Evolutionary conservation across 768 basidiomycete species (phyloP), one percentile per base, ranked within the genome.

Genomic region (Tricholoma sp.): DNA sequence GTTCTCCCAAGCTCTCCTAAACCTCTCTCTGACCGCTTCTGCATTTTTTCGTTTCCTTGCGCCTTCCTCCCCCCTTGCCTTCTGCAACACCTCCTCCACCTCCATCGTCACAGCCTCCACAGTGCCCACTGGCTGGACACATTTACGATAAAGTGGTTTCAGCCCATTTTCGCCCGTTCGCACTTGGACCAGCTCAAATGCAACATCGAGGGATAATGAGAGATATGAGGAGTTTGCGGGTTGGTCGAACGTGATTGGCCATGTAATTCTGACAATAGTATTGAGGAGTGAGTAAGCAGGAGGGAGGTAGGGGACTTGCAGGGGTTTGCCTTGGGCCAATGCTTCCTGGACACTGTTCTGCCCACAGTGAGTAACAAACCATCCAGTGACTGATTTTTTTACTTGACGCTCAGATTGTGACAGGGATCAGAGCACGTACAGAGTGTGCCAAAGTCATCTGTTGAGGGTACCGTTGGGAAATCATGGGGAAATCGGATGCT

Each of bases 321-420:
- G 18, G 8, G 66, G 63, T 10, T 64, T 53, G 28, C 66, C 66
- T 34, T 59, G 52, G 10, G 17, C 37, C 8, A 65, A 56, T 10
- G 66, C 57, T 47, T 67, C 66, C n/a, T 56, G 59, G 33, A 67
- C 54, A 31, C 61, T 50, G 4, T 61, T 62, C n/a, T 65, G 63
- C 49, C 66, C 66, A 10, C 64, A 53, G 42, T 65, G 66, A 5
- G 53, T 61, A 24, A 67, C 33, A 48, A 65, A 64, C 62, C 62
- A 67, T 11, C 66, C 66, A n/a, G 64, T 67, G 12, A 58, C 62
- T 63, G 53, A 39, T 15, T 39, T 6, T 39, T 39, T 39, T 39
- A n/a, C 2, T 39, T 39, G n/a, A 13, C 15, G 7, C 1, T 10
- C 15, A 11, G 37, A 41, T 13, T 1, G 32, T 31, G 28, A 20